phyloP scores from a whole-genome alignment of 2,329 filamentous ascomycete species.

The Pseudonectria buxi region DNA sequence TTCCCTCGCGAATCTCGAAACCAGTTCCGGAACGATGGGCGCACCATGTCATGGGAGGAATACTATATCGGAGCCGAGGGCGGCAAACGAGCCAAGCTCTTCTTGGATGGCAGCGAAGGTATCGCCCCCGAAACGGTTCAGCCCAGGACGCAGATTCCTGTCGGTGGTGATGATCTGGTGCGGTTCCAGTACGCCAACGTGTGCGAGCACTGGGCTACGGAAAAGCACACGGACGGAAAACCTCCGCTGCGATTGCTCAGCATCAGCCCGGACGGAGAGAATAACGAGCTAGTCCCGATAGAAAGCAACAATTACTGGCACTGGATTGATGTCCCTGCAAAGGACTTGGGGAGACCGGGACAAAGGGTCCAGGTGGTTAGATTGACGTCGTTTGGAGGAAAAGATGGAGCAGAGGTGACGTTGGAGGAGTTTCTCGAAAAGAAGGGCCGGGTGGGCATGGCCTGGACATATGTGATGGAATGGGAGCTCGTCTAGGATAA shows the following conservation, averaged over 20 bases:
- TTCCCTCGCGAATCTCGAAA: slow-evolving; percentile 63
- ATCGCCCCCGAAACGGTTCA: slow-evolving; percentile 52
- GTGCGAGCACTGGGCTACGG: slow-evolving; percentile 78
- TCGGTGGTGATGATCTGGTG: slow-evolving; percentile 50
- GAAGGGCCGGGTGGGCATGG: slow-evolving; percentile 38
- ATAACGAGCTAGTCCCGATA: slow-evolving; percentile 63
- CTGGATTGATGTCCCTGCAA: slow-evolving; percentile 68
- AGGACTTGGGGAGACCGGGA: slow-evolving; percentile 60
- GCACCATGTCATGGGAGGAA: slow-evolving; percentile 67
- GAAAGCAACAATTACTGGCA: slow-evolving; percentile 73
- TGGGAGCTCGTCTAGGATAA: slow-evolving; percentile 48
- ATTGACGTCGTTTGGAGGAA: slow-evolving; percentile 44
- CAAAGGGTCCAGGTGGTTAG: slow-evolving; percentile 60
- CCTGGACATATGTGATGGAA: slow-evolving; percentile 36
- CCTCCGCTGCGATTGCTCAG: slow-evolving; percentile 64
- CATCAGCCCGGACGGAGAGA: slow-evolving; percentile 57
- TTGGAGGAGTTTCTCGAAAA: slow-evolving; percentile 39
- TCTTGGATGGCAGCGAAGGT: slow-evolving; percentile 42
- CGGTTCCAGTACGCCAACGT: slow-evolving; percentile 75
- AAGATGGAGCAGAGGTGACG: slow-evolving; percentile 42
- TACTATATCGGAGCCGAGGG: slow-evolving; percentile 61
- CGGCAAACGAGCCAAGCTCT: slow-evolving; percentile 43
- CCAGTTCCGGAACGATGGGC: slow-evolving; percentile 71
- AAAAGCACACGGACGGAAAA: slow-evolving; percentile 57
- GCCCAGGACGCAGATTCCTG: slow-evolving; percentile 49